Percentiles rank a stretch among this genome's conserved stretches.
phyloP scores from a whole-genome alignment of 2,329 filamentous ascomycete species.

The Sclerotinia sclerotiorum region DNA sequence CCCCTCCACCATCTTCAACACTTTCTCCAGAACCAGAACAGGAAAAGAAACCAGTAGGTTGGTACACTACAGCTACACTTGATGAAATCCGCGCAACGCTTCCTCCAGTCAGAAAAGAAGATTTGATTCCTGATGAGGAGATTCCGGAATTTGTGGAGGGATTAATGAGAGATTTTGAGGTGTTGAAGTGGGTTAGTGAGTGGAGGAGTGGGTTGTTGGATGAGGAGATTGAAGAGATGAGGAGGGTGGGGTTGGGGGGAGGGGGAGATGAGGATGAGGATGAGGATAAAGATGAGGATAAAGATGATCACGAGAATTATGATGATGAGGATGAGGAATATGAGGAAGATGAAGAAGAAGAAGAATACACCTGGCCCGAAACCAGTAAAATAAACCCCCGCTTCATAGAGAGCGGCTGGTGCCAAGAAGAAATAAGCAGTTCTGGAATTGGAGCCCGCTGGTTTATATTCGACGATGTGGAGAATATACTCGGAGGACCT shows the following conservation, averaged over 20 bases:
- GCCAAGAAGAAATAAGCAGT: not conserved
- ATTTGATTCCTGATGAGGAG: not conserved
- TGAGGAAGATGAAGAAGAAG: not conserved
- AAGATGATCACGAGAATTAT: no score
- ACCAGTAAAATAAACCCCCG: not conserved
- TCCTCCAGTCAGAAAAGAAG: fast-evolving
- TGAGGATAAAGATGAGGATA: not conserved
- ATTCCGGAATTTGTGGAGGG: not conserved
- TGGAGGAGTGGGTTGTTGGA: not conserved
- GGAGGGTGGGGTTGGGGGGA: not conserved
- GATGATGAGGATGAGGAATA: not conserved
- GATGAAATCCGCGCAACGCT: not conserved
- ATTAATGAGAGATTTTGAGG: not conserved
- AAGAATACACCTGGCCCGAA: not conserved
- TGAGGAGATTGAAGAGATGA: not conserved
- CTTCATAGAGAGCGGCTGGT: not conserved
- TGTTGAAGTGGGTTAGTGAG: not conserved
- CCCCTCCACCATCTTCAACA: fast-evolving
- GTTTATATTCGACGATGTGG: not conserved
- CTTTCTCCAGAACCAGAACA: no score
- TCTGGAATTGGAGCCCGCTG: not conserved
- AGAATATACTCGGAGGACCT: not conserved
- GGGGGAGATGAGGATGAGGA: not conserved
- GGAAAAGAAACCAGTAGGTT: not conserved
- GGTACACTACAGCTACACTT: not conserved